These are phyloP conservation scores for Ensete ventricosum DNA, from an alignment of 176 grass and related monocot species.

Conservation along the genomic window DNA sequence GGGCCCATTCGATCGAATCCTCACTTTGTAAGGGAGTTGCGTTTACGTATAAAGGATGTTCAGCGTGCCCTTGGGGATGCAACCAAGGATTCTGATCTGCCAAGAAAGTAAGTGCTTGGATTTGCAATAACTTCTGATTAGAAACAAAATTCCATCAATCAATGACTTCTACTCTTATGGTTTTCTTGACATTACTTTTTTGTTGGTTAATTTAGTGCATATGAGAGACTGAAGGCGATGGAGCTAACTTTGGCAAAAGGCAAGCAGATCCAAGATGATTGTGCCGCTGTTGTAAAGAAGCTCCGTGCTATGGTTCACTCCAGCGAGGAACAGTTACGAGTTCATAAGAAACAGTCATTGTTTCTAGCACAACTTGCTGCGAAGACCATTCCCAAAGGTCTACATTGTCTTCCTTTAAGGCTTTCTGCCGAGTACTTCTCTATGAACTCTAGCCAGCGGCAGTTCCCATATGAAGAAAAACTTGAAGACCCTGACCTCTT, in stretches of 20 bases:
- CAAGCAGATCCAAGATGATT: constrained; percentile 64
- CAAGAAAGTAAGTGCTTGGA: constrained; percentile 45
- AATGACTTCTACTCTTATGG: neutral
- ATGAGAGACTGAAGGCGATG: constrained; percentile 70
- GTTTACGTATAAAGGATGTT: constrained; percentile 60
- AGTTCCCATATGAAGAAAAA: constrained; percentile 47
- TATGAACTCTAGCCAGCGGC: constrained; percentile 32
- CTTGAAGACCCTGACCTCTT: constrained; percentile 49
- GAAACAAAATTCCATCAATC: too few species aligned
- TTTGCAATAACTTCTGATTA: neutral
- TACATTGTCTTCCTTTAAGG: constrained; percentile 69
- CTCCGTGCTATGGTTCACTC: constrained; percentile 77
- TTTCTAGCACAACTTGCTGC: constrained; percentile 89
- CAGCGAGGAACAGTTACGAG: constrained; percentile 62
- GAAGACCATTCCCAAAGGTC: constrained; percentile 85
- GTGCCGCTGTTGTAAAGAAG: constrained; percentile 53
- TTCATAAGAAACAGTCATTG: constrained; percentile 63
- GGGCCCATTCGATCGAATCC: constrained; percentile 54
- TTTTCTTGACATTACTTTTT: constrained; percentile 26
- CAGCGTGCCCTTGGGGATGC: constrained; percentile 76
- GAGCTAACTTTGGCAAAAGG: constrained; percentile 59
- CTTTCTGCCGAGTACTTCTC: constrained; percentile 59
- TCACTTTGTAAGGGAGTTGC: constrained; percentile 59
- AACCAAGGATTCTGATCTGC: constrained; percentile 71
- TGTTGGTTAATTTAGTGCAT: constrained; percentile 45